Evolutionary conservation across 176 grass and related monocot genomes (phyloP), one percentile per base, ranked within the genome.

Genomic region (Carex pumila): DNA sequence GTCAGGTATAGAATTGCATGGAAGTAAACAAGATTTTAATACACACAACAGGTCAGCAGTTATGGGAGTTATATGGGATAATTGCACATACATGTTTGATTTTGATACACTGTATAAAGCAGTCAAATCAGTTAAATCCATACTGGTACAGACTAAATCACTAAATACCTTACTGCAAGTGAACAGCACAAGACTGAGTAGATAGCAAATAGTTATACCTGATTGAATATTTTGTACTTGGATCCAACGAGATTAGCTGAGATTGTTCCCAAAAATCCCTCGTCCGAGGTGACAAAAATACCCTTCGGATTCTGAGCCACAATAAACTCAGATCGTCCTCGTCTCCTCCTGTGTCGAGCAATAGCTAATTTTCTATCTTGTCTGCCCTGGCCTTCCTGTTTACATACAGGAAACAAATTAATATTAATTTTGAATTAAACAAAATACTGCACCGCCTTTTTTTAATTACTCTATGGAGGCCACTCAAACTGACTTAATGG

Each of bases 301-400:
- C 86, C 90, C 43, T 93, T 89, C 64, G 86, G 91, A 89, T 86
- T 95, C 91, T 98, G 92, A 47, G 92, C 89, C 41, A 98, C 79
- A 58, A 95, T 15, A 85, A 95, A 98, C 86, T 93, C 88, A 19
- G 92, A 98, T 81, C 91, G 86, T 1, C 95, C 95, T 63, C 83
- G 86, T 84, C 89, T 62, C 85, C 92, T 87, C 67, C 91, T 82
- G 77, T 98, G 91, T 55, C 89, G 84, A 12, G 95, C 92, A 86
- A 94, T 91, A 59, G 95, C 95, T 66, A 98, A 82, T 86, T 98
- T 98, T 71, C 95, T 65, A 84, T 98, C 95, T 85, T 91, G 92
- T 34, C 95, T 76, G 11, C 95, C 95, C 8, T 93, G 92, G 45
- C 95, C 92, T 81, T 98, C 95, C 95, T 98, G 85, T 87, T 85